phyloP scores from a whole-genome alignment of 2,329 filamentous ascomycete genomes.

The Didymella keratinophila region DNA sequence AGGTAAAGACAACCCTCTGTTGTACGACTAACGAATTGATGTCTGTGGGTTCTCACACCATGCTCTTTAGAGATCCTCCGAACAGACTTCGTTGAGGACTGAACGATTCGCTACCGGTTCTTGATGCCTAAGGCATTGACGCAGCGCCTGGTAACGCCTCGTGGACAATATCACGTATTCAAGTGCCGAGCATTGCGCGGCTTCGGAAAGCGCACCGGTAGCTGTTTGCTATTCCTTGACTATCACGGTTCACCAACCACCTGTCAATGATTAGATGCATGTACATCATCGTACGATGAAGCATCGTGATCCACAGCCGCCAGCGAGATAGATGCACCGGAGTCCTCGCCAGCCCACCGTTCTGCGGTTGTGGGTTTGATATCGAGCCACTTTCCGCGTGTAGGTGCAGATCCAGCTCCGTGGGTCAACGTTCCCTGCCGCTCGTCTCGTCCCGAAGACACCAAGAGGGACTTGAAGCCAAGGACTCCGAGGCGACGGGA shows the following conservation, averaged over 20 bases:
- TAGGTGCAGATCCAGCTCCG: neutral
- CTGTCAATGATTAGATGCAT: neutral
- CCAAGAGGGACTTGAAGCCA: neutral
- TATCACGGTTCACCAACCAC: neutral
- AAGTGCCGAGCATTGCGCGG: neutral
- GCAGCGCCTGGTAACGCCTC: slow-evolving; percentile 2
- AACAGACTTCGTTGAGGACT: neutral
- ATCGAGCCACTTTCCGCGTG: neutral
- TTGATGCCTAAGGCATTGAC: neutral
- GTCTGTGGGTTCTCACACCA: neutral
- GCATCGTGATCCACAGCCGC: neutral
- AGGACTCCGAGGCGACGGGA: neutral
- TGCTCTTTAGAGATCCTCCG: neutral
- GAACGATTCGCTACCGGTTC: neutral
- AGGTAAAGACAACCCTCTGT: neutral
- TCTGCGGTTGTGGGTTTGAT: neutral
- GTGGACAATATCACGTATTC: neutral
- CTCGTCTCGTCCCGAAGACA: neutral
- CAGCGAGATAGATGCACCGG: neutral
- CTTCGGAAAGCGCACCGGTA: neutral
- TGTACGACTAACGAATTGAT: neutral
- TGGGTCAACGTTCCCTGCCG: slow-evolving; percentile 6
- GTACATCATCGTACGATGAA: slow-evolving; percentile 7
- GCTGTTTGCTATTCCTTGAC: neutral
- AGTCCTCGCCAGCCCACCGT: neutral